Evolutionary conservation across 2,329 filamentous ascomycete species (phyloP), one percentile per base, ranked within the genome.

Genomic region (Pseudocercospora pini-densiflorae): DNA sequence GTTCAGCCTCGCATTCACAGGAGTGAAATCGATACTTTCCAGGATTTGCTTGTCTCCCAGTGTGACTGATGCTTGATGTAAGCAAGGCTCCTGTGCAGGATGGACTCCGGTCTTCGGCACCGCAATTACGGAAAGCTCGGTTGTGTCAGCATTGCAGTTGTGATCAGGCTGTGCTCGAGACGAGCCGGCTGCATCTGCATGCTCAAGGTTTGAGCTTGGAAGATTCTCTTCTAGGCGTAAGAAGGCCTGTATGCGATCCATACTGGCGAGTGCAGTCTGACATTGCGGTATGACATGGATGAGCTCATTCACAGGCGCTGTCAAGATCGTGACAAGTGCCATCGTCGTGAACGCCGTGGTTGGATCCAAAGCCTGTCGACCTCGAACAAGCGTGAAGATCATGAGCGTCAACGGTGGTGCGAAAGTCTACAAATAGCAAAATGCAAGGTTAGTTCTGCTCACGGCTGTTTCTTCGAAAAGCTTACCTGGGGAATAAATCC

Each of bases 231-330:
- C 59, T 8, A 64, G 60, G 1, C 61, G 36, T 5, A 71, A 60
- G 63, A 72, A 72, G 16, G 19, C 31, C 59, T 72, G 64, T 10
- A 71, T 62, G 12, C 70, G 62, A n/a, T 72, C 67, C 14, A 72
- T 47, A 33, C 68, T 71, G 16, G 69, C 70, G 9, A 71, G 21
- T 3, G 70, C 68, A 2, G 65, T 71, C 53, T 64, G 61, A 1
- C 66, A 60, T 58, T 55, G 40, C 5, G 70, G 70, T 33, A 72
- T 59, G 23, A 64, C 65, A 57, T 72, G 68, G 5, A 71, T 71
- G 16, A 71, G 61, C 16, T 67, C 49, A 12, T 65, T 27, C 3
- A 67, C 64, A 29, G 70, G 70, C 12, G 23, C 24, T 10, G 69
- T 64, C 33, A 70, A 54, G 31, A 71, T 51, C 3, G 64, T 45